Evolutionary conservation across 495 filamentous ascomycete species (phyloP).

Genomic region (Daldinia loculata): DNA sequence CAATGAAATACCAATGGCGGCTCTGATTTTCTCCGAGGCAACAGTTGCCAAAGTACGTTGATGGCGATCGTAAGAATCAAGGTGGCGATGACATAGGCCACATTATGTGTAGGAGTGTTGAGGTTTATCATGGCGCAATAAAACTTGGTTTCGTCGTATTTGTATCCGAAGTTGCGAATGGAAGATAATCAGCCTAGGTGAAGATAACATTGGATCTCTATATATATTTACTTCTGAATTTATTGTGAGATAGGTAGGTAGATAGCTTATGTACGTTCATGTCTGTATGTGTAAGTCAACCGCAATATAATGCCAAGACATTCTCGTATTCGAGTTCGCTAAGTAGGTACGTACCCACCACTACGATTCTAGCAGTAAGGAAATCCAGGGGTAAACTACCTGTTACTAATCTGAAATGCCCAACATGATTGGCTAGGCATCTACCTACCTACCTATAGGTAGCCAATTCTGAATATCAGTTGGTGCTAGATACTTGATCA

Average conservation of each 20-base stretch:
- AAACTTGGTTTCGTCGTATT: neutral
- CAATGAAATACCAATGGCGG: neutral
- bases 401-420: neutral
- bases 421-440: neutral
- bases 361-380: neutral
- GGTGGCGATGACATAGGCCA: neutral
- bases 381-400: neutral
- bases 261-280: too few species aligned
- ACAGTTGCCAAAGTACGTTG: neutral
- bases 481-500: neutral
- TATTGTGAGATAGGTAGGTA: too few species aligned
- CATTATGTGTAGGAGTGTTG: neutral
- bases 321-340: slow-evolving; percentile 1
- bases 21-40: neutral
- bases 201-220: neutral
- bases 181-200: neutral
- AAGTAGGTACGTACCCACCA: neutral
- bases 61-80: neutral
- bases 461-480: neutral
- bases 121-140: neutral
- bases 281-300: neutral
- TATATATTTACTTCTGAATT: neutral
- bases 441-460: neutral
- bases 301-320: neutral
- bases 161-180: neutral